phyloP scores from a whole-genome alignment of 768 basidiomycete genomes.

The Piloderma croceum region DNA sequence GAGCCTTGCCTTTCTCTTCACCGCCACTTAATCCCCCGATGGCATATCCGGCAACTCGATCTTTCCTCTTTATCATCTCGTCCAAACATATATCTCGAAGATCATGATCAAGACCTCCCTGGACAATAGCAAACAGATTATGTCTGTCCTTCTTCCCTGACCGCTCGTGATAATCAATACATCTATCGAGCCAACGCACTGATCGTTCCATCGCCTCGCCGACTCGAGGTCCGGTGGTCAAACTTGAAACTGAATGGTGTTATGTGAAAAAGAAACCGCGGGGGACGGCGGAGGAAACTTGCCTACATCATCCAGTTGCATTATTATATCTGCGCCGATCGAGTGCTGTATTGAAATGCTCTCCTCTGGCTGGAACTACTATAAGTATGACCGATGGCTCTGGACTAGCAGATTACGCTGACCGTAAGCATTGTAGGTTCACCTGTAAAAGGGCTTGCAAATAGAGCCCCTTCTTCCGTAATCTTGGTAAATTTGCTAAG shows the following conservation, averaged over 20 bases:
- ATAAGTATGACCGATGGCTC: too few relatives aligned
- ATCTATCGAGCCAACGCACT: slow-evolving; percentile 86
- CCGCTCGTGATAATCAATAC: slow-evolving; percentile 67
- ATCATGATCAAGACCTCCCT: slow-evolving; percentile 72
- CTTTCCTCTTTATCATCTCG: slow-evolving; percentile 73
- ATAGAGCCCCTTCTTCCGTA: slow-evolving; percentile 84
- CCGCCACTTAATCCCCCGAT: slow-evolving; percentile 89
- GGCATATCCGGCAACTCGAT: slow-evolving; percentile 82
- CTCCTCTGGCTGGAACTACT: slow-evolving; percentile 67
- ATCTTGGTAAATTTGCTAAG: slow-evolving; percentile 80
- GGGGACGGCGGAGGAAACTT: slow-evolving; percentile 22
- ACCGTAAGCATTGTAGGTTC: slow-evolving; percentile 87
- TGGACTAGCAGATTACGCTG: too few relatives aligned
- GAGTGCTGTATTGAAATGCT: slow-evolving; percentile 87
- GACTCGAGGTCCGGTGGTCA: slow-evolving; percentile 76
- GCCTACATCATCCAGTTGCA: slow-evolving; percentile 93
- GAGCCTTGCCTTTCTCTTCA: slow-evolving; percentile 73
- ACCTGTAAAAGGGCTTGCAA: slow-evolving; percentile 80
- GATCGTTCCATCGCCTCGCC: slow-evolving; percentile 86
- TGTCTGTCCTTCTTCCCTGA: slow-evolving; percentile 63
- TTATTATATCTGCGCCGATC: slow-evolving; percentile 90
- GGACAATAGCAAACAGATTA: slow-evolving; percentile 89
- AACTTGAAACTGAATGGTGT: slow-evolving; percentile 36
- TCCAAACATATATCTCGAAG: slow-evolving; percentile 74
- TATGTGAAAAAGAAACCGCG: neutral